Conservation (phyloP, 106 monocot genomes). For the Dioscorea zingiberensis region DNA sequence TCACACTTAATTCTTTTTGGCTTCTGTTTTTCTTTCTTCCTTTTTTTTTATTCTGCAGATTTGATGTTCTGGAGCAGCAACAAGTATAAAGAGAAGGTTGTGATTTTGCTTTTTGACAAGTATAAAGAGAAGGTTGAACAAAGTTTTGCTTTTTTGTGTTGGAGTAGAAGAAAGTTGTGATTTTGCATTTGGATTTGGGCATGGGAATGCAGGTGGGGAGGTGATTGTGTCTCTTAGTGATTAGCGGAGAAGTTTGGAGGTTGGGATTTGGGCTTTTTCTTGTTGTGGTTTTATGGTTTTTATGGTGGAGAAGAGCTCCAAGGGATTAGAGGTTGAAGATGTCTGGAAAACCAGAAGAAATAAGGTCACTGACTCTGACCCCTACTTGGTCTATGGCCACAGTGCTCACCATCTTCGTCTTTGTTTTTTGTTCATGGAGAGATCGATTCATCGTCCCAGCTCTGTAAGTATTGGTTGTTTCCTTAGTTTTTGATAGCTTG, state of each 20-base stretch:
- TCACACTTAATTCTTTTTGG: not conserved
- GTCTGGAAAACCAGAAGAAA: conserved; percentile 15
- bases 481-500: too few species aligned
- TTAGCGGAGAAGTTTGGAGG: not conserved
- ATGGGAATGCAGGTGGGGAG: too few species aligned
- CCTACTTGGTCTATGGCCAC: conserved; percentile 97
- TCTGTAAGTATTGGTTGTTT: conserved; percentile 57
- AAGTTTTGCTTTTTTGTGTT: too few species aligned
- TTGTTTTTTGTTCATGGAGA: conserved; percentile 69
- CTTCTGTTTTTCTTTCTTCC: not conserved
- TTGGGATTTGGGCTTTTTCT: not conserved
- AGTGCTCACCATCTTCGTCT: conserved; percentile 80
- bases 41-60: conserved; percentile 23
- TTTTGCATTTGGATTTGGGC: not conserved
- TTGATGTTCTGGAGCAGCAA: conserved; percentile 27
- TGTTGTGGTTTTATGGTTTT: not conserved
- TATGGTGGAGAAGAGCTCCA: not conserved
- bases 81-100: too few species aligned
- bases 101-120: too few species aligned
- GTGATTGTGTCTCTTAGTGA: not conserved
- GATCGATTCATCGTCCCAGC: conserved; percentile 81
- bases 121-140: too few species aligned
- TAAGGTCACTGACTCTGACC: conserved; percentile 81
- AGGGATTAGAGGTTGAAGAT: not conserved
- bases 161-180: conserved; percentile 10